phyloP scores from a whole-genome alignment of 2,329 filamentous ascomycete species.

The Xylariaceae sp. region DNA sequence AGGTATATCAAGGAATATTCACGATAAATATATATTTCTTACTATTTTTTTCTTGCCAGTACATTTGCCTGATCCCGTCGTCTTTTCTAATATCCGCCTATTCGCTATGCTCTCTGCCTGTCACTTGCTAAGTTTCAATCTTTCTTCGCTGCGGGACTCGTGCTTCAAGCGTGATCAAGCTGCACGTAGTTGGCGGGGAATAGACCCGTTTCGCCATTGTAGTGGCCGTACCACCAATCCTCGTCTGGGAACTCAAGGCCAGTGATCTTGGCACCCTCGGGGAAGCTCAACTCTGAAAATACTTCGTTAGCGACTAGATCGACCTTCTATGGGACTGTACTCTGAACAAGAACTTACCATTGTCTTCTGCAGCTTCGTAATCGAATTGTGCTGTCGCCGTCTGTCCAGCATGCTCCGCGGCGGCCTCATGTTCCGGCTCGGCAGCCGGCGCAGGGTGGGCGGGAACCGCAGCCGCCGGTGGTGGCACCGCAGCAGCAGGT shows the following conservation, averaged over 20 bases:
- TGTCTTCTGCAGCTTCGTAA: constrained; percentile 95
- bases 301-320: no score
- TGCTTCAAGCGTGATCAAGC: constrained; percentile 37
- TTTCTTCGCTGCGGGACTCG: constrained; percentile 17
- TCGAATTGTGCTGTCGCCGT: constrained; percentile 87
- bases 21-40: constrained; percentile 8
- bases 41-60: constrained; percentile 11
- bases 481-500: constrained; percentile 34
- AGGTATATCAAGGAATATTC: background rate
- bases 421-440: constrained; percentile 33
- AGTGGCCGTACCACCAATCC: constrained; percentile 96
- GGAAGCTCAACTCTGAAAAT: constrained; percentile 64
- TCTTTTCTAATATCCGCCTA: constrained; percentile 6
- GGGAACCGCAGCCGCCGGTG: constrained; percentile 34
- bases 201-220: constrained; percentile 70
- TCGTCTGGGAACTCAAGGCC: constrained; percentile 93
- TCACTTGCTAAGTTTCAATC: constrained; percentile 2
- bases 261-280: constrained; percentile 77
- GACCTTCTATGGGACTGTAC: background rate
- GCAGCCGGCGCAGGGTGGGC: constrained; percentile 38
- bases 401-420: constrained; percentile 42
- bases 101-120: constrained; percentile 17
- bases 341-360: constrained; percentile 47
- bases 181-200: constrained; percentile 74
- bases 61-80: constrained; percentile 15